These are phyloP conservation scores for Penicillium vulpinum DNA, from an alignment of 2,329 filamentous ascomycete species.

Conservation along the genomic window DNA sequence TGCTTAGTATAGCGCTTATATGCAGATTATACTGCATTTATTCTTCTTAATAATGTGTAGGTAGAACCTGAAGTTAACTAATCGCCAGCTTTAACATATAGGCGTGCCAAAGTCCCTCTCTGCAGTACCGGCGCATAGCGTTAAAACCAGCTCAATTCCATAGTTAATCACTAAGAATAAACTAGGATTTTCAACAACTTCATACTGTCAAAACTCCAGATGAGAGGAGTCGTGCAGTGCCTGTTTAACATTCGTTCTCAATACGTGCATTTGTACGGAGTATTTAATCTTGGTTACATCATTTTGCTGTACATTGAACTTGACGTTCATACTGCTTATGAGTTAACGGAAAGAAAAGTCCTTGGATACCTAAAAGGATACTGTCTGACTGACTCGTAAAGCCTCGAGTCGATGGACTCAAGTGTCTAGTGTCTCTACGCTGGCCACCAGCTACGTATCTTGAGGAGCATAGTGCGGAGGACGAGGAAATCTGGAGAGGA, in stretches of 20 bases:
- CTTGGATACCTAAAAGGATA: not conserved
- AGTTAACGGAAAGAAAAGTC: not conserved
- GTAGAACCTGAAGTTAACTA: too few relatives aligned
- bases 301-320: not conserved
- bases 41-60: too few relatives aligned
- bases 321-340: not conserved
- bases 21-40: not conserved
- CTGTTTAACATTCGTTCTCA: slow-evolving; percentile 24
- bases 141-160: too few relatives aligned
- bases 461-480: not conserved
- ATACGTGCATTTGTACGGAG: not conserved
- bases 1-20: not conserved
- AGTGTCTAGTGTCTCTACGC: not conserved
- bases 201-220: too few relatives aligned
- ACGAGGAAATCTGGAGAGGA: not conserved
- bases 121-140: too few relatives aligned
- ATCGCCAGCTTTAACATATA: too few relatives aligned
- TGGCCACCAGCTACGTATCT: not conserved
- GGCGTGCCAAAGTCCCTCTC: too few relatives aligned
- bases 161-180: too few relatives aligned
- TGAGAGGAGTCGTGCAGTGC: too few relatives aligned
- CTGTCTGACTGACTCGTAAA: not conserved
- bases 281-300: not conserved
- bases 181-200: too few relatives aligned
- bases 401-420: not conserved